Percentiles rank a stretch among this genome's conserved stretches.
Conservation (phyloP, 768 basidiomycete species). For the Hypholoma fasciculare region DNA sequence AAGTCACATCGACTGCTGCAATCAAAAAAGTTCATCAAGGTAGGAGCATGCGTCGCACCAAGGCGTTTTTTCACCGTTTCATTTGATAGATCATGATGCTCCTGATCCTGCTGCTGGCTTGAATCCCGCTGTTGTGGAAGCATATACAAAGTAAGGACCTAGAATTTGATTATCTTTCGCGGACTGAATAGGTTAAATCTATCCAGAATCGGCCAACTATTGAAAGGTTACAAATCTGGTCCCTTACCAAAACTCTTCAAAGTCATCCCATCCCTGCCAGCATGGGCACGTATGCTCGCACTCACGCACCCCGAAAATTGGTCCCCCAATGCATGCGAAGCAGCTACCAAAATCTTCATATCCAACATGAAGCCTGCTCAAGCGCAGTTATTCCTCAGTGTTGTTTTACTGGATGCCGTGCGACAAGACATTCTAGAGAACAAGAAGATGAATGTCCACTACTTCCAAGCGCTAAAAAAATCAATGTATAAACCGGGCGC, state of each 20-base stretch:
- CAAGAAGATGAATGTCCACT: slow-evolving; percentile 90
- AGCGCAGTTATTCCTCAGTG: slow-evolving; percentile 89
- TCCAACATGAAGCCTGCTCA: slow-evolving; percentile 96
- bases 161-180: neutral
- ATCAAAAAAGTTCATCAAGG: slow-evolving; percentile 66
- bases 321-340: slow-evolving; percentile 94
- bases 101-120: slow-evolving; percentile 86
- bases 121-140: slow-evolving; percentile 89
- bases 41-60: slow-evolving; percentile 17
- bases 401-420: slow-evolving; percentile 87
- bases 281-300: slow-evolving; percentile 95
- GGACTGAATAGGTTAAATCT: neutral
- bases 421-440: slow-evolving; percentile 85
- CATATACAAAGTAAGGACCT: slow-evolving; percentile 81
- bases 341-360: slow-evolving; percentile 93
- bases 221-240: slow-evolving; percentile 90
- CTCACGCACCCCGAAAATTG: slow-evolving; percentile 91
- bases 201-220: slow-evolving; percentile 76
- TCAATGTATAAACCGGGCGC: slow-evolving; percentile 95
- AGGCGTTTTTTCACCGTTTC: neutral
- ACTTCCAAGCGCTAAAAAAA: slow-evolving; percentile 91
- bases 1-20: slow-evolving; percentile 50
- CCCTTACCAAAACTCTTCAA: slow-evolving; percentile 97
- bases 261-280: slow-evolving; percentile 92
- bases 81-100: slow-evolving; percentile 44